Evolutionary conservation across 306 rosid species (phyloP).

Genomic region (Cicer arietinum): DNA sequence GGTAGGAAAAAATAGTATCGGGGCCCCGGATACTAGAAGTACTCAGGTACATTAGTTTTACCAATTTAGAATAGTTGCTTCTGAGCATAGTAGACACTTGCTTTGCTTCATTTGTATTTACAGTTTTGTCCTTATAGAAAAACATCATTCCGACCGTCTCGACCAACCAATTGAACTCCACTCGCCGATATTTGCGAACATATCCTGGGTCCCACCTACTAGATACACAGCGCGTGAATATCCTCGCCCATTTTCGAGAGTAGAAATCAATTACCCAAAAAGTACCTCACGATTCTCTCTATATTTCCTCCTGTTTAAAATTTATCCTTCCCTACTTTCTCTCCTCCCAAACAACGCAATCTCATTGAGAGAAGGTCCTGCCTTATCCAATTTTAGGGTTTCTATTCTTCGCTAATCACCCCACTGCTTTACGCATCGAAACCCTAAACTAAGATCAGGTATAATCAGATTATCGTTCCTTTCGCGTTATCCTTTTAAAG

Average conservation of each 20-base stretch:
- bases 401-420: conserved; percentile 25
- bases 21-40: too few species aligned
- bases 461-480: neutral
- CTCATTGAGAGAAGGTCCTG: conserved; percentile 41
- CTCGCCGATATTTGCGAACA: neutral
- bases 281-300: neutral
- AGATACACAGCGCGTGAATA: conserved; percentile 32
- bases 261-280: neutral
- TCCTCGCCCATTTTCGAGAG: neutral
- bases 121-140: neutral
- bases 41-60: too few species aligned
- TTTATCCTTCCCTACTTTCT: neutral
- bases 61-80: too few species aligned
- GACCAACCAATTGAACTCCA: neutral
- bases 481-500: neutral
- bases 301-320: conserved; percentile 15
- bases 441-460: conserved; percentile 74
- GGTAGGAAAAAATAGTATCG: too few species aligned
- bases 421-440: conserved; percentile 31
- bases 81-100: neutral
- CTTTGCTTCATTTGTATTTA: neutral
- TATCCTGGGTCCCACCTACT: neutral
- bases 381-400: conserved; percentile 60
- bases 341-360: conserved; percentile 36
- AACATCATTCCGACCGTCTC: neutral